These are phyloP conservation scores for Capronia americana DNA, from an alignment of 2,329 filamentous ascomycete species.

Conservation along the genomic window DNA sequence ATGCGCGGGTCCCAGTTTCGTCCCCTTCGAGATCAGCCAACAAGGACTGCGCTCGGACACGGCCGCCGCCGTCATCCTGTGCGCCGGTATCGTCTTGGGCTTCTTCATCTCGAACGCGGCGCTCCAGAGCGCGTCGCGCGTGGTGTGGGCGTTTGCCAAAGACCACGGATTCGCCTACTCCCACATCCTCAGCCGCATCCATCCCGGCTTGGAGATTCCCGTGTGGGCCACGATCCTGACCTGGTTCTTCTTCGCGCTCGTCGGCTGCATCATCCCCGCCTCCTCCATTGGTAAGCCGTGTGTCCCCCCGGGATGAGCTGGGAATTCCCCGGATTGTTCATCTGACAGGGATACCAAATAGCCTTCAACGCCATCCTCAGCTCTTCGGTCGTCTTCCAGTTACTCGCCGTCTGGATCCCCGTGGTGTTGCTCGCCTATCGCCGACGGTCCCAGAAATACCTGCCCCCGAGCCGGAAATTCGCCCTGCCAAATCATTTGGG, in stretches of 20 bases:
- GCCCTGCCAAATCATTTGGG: conserved; percentile 33
- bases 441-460: conserved; percentile 36
- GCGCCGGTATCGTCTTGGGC: not conserved
- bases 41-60: conserved; percentile 30
- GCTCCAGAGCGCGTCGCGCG: conserved; percentile 32
- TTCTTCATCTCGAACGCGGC: conserved; percentile 16
- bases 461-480: conserved; percentile 24
- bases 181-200: conserved; percentile 25
- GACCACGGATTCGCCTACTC: conserved; percentile 38
- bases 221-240: conserved; percentile 38
- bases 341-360: no score
- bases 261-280: conserved; percentile 31
- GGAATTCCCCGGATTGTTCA: no score
- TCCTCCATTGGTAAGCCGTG: conserved; percentile 12
- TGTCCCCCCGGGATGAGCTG: no score
- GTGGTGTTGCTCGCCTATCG: conserved; percentile 41
- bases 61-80: conserved; percentile 31
- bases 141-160: conserved; percentile 43
- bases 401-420: conserved; percentile 41
- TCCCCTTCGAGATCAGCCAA: conserved; percentile 32
- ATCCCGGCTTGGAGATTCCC: conserved; percentile 34
- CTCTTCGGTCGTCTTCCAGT: conserved; percentile 32
- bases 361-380: conserved; percentile 42
- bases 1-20: no score
- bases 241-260: conserved; percentile 28